Conservation (phyloP, 192 early-diverging fungal genomes). For the Coemansia sp. region DNA sequence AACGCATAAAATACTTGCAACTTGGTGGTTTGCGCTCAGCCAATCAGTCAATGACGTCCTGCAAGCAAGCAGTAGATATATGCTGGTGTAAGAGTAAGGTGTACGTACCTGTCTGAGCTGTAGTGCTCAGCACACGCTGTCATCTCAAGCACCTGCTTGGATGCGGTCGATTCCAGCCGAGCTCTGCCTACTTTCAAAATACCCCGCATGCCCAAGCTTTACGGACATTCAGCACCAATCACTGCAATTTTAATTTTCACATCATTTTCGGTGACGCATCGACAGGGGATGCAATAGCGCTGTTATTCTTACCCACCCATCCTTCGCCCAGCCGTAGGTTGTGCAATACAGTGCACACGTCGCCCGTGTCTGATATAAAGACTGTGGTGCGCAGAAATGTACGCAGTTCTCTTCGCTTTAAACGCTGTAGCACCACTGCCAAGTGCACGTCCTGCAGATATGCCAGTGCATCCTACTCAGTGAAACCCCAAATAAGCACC, state of each 20-base stretch:
- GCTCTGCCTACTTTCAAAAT: constrained; percentile 7
- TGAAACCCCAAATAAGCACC: not conserved
- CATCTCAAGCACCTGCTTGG: constrained; percentile 2
- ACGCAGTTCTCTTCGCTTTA: not conserved
- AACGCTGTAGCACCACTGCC: constrained; percentile 25
- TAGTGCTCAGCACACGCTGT: constrained; percentile 7
- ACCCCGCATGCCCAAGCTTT: too few relatives aligned
- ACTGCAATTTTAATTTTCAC: too few relatives aligned
- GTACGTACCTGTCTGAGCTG: constrained; percentile 18
- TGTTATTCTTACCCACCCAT: constrained; percentile 24
- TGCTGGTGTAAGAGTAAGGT: too few relatives aligned
- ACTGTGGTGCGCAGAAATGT: constrained; percentile 12
- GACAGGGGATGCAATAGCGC: too few relatives aligned
- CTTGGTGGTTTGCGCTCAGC: not conserved
- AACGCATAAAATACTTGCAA: not conserved
- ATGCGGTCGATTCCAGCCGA: constrained; percentile 8
- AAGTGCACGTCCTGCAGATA: constrained; percentile 43
- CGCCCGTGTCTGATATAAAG: constrained; percentile 14
- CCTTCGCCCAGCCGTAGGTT: constrained; percentile 23
- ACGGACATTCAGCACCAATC: too few relatives aligned
- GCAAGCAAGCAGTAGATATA: too few relatives aligned
- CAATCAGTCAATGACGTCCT: not conserved
- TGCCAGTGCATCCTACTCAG: constrained; percentile 20
- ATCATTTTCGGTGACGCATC: too few relatives aligned
- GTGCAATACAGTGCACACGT: constrained; percentile 15